These are phyloP conservation scores for Verticillium longisporum DNA, from an alignment of 2,329 filamentous ascomycete species.

Conservation along the genomic window DNA sequence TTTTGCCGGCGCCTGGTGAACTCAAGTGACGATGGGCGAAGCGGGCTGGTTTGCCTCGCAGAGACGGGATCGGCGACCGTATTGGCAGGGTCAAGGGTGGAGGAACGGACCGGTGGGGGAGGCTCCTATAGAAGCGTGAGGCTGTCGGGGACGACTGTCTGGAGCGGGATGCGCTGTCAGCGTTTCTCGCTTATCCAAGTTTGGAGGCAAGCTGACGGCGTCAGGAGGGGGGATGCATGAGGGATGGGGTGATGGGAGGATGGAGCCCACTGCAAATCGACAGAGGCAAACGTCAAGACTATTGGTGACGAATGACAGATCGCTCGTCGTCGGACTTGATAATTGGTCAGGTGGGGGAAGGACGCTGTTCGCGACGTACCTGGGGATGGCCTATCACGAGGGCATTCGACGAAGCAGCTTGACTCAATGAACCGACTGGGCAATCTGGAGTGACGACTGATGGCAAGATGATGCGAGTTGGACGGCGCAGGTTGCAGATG, in stretches of 20 bases:
- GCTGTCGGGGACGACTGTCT: conserved; percentile 9
- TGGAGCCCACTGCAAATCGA: not conserved
- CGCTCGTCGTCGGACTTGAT: not conserved
- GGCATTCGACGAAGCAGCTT: not conserved
- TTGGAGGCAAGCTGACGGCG: not conserved
- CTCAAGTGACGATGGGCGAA: not conserved
- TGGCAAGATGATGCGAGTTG: not conserved
- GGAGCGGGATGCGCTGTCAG: conserved; percentile 9
- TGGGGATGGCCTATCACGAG: not conserved
- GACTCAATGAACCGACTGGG: not conserved
- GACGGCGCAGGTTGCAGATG: not conserved
- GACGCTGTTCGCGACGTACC: not conserved
- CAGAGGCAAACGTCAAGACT: not conserved
- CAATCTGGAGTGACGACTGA: not conserved
- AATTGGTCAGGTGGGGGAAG: not conserved
- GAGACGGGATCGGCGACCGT: conserved; percentile 1
- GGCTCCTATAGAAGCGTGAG: conserved; percentile 4
- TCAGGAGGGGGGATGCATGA: conserved; percentile 1
- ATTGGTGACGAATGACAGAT: not conserved
- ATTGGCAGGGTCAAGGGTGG: not conserved
- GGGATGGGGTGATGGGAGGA: conserved; percentile 4
- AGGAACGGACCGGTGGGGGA: not conserved
- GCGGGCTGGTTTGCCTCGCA: not conserved
- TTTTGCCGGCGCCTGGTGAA: not conserved
- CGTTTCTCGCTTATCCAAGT: conserved; percentile 5